Percentiles rank a stretch among this genome's conserved stretches.
Conservation (phyloP, 495 filamentous ascomycete genomes). For the Aspergillus coremiiformis region DNA sequence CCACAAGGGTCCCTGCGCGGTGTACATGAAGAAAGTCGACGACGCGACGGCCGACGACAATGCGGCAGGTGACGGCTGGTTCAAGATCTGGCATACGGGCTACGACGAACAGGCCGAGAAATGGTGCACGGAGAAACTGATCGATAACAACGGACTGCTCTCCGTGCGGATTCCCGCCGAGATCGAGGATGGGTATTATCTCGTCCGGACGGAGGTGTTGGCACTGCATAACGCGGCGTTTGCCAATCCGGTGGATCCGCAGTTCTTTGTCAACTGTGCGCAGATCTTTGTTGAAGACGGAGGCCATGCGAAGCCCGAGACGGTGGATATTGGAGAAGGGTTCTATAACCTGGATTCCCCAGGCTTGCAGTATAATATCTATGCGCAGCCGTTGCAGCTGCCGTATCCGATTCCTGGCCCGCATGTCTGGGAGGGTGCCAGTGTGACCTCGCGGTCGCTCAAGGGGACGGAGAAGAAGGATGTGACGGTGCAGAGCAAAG, state of each 20-base stretch:
- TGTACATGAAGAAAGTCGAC: slow-evolving; percentile 63
- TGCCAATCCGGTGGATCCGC: slow-evolving; percentile 45
- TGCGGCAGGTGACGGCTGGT: slow-evolving; percentile 61
- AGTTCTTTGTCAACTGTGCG: slow-evolving; percentile 63
- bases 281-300: slow-evolving; percentile 55
- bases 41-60: slow-evolving; percentile 34
- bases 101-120: slow-evolving; percentile 44
- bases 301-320: slow-evolving; percentile 36
- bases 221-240: slow-evolving; percentile 55
- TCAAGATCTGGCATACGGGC: slow-evolving; percentile 68
- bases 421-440: slow-evolving; percentile 27
- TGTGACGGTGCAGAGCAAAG: slow-evolving; percentile 20
- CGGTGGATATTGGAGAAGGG: slow-evolving; percentile 54
- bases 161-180: slow-evolving; percentile 51
- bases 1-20: slow-evolving; percentile 64
- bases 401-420: slow-evolving; percentile 58
- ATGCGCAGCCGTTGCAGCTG: slow-evolving; percentile 28
- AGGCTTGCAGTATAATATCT: slow-evolving; percentile 58
- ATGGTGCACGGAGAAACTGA: slow-evolving; percentile 65
- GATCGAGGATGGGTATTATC: slow-evolving; percentile 57
- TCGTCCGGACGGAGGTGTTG: slow-evolving; percentile 60
- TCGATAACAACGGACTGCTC: slow-evolving; percentile 55
- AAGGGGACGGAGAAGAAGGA: not conserved
- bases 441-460: not conserved
- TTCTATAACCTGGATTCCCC: slow-evolving; percentile 46